Evolutionary conservation across 2,329 filamentous ascomycete species (phyloP), one percentile per base, ranked within the genome.

Genomic region (Venturia oleaginea): DNA sequence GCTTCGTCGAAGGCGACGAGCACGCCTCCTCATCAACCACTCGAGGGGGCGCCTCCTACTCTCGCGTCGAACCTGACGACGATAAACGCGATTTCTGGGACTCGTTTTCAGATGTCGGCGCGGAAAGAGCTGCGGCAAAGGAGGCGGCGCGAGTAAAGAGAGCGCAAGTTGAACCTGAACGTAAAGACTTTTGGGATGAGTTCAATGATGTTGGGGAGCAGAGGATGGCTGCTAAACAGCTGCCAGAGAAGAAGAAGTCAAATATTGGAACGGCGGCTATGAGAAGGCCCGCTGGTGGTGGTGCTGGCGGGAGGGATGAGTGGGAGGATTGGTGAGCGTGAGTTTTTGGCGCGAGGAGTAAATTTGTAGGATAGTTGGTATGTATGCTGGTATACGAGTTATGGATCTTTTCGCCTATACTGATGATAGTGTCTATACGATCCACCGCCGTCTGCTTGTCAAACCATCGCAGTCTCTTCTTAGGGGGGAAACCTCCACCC

Each of bases 1-100:
- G 88, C 62, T 97, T 97, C 71, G 92, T 97, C 62, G 94, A 97
- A 73, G 91, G 89, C 3, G 83, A 83, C 19, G 78, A 81, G 27
- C 78, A 80, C 27, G 24, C 63, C 30, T 61, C 34, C 63, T 64
- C 42, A 19, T 62, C 65, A 38, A 64, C 43, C 24, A 72, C 77
- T 54, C 70, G 71, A 63, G 69, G 66, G 48, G 51, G 24, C 32
- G 17, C 51, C 30, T n/a, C 51, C 13, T 34, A 57, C 51, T 15
- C 63, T n/a, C 24, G 62, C 46, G 43, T 57, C 42, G 48, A 42
- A 37, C 43, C 59, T 30, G 48, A 66, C 40, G 74, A 74, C 59
- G 79, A 81, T 54, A 80, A 80, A 83, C 88, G 76, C 69, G 78
- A 78, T 65, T 81, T 81, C 66, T 81, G 80, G 79, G 77, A 81